Conservation (phyloP, 768 basidiomycete species). For the Lactarius deliciosus region DNA sequence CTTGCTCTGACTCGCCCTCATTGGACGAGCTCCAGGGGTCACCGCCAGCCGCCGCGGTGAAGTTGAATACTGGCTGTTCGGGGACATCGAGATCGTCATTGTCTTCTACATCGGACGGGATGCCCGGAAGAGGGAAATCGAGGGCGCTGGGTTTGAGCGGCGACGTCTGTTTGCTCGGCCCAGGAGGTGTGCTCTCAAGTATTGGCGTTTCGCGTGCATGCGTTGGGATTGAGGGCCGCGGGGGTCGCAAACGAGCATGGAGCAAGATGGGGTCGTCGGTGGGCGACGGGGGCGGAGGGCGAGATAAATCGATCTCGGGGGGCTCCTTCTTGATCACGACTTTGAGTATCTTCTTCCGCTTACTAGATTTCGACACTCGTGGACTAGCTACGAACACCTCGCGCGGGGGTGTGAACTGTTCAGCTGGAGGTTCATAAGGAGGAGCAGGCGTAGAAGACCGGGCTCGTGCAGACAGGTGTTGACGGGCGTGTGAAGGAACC, state of each 20-base stretch:
- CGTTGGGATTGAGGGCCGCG: slow-evolving; percentile 34
- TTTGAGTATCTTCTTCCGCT: slow-evolving; percentile 38
- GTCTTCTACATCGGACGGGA: slow-evolving; percentile 27
- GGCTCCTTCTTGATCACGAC: slow-evolving; percentile 57
- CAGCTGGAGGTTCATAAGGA: slow-evolving; percentile 62
- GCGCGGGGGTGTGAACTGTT: slow-evolving; percentile 71
- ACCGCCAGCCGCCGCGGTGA: slow-evolving; percentile 21
- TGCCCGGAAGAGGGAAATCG: slow-evolving; percentile 25
- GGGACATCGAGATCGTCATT: slow-evolving; percentile 28
- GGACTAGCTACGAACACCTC: slow-evolving; percentile 49
- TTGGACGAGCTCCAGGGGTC: slow-evolving; percentile 29
- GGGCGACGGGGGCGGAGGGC: slow-evolving; percentile 67
- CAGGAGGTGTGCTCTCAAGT: slow-evolving; percentile 37
- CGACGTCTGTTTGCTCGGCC: slow-evolving; percentile 6
- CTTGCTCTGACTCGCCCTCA: slow-evolving; percentile 38
- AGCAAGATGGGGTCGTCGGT: slow-evolving; percentile 74
- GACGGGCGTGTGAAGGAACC: slow-evolving; percentile 33
- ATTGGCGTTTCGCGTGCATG: slow-evolving; percentile 41
- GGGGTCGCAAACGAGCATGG: slow-evolving; percentile 40
- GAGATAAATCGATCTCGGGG: slow-evolving; percentile 58
- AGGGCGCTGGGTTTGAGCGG: slow-evolving; percentile 26
- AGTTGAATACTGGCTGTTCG: slow-evolving; percentile 31
- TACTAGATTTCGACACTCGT: slow-evolving; percentile 41
- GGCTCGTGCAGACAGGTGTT: slow-evolving; percentile 33
- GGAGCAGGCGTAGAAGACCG: slow-evolving; percentile 55